These are phyloP conservation scores for Silene conica DNA, from an alignment of 148 eudicot species.

Conservation along the genomic window DNA sequence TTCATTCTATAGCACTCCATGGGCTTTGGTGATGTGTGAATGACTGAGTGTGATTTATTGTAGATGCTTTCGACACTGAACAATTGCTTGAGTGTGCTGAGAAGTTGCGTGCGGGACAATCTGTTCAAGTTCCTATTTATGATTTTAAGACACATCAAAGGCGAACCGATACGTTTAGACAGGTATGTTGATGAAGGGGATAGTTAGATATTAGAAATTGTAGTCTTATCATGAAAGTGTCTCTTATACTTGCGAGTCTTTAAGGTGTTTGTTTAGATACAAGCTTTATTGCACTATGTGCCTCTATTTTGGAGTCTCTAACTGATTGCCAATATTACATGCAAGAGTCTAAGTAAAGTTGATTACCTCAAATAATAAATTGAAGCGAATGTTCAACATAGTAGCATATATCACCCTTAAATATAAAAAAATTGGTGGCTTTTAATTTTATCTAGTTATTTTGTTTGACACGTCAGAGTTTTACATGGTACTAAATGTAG, in stretches of 20 bases:
- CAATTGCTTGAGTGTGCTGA: constrained; percentile 82
- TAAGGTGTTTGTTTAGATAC: not conserved
- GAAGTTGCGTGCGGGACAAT: constrained; percentile 57
- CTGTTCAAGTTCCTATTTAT: constrained; percentile 85
- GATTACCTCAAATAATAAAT: not conserved
- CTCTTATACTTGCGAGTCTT: not conserved
- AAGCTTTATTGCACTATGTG: not conserved
- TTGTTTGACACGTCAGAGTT: not conserved
- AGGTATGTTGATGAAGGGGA: constrained; percentile 40
- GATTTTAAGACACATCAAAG: constrained; percentile 91
- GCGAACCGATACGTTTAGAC: constrained; percentile 71
- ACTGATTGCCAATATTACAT: not conserved
- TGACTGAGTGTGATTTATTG: constrained; percentile 18
- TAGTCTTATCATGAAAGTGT: not conserved
- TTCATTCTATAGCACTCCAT: not conserved
- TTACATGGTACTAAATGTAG: too few relatives aligned
- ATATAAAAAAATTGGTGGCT: not conserved
- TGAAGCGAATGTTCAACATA: not conserved
- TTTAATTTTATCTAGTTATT: not conserved
- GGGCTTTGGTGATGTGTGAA: not conserved
- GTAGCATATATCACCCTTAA: not conserved
- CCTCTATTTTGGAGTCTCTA: not conserved
- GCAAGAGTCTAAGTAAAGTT: not conserved
- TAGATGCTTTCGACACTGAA: constrained; percentile 98
- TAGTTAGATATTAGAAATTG: not conserved